Conservation (phyloP, 345 rosid species). For the Mangifera indica region DNA sequence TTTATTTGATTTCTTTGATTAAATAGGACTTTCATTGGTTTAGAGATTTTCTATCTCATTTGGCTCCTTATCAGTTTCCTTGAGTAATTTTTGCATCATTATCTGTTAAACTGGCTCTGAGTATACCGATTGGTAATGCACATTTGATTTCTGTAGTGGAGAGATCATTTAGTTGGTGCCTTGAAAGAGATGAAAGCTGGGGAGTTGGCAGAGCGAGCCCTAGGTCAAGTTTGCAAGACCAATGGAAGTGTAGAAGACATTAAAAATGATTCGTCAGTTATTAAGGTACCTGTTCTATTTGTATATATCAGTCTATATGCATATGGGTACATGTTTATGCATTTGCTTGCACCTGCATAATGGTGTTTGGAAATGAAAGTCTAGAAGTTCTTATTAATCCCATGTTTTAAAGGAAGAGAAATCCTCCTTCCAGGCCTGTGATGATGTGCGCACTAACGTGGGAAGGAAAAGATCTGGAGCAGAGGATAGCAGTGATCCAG, state of each 20-base stretch:
- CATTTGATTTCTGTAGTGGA: conserved; percentile 65
- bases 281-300: conserved; percentile 41
- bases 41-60: not conserved
- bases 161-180: conserved; percentile 73
- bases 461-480: conserved; percentile 73
- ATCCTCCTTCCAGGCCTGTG: conserved; percentile 33
- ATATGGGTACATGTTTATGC: not conserved
- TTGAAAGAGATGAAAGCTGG: conserved; percentile 71
- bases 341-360: conserved; percentile 9
- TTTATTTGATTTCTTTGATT: not conserved
- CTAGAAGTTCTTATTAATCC: conserved; percentile 26
- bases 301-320: not conserved
- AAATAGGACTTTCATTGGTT: not conserved
- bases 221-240: conserved; percentile 42
- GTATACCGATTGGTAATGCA: conserved; percentile 12
- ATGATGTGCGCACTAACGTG: conserved; percentile 33
- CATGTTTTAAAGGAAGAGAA: conserved; percentile 55
- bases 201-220: conserved; percentile 43
- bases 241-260: conserved; percentile 48
- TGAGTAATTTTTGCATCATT: conserved; percentile 1
- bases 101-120: not conserved
- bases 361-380: conserved; percentile 4
- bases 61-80: not conserved
- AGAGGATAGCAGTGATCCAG: conserved; percentile 45
- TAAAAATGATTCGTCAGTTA: conserved; percentile 45